phyloP scores from a whole-genome alignment of 257 asterid species.

The Nicotiana noctiflora region DNA sequence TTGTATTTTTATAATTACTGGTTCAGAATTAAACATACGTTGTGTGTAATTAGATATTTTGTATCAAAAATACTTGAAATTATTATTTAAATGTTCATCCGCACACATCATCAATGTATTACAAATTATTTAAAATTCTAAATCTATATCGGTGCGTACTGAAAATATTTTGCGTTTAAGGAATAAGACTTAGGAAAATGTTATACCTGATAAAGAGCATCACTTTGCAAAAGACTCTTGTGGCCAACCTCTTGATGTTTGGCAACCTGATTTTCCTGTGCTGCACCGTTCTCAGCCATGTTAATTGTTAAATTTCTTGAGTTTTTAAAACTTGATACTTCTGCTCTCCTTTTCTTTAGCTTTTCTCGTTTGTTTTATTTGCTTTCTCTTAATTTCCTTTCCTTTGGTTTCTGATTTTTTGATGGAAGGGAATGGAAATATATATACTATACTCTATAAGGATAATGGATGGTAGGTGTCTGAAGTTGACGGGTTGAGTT shows the following conservation, averaged over 20 bases:
- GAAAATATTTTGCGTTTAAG: too few relatives aligned
- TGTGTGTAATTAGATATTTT: background rate
- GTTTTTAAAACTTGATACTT: too few relatives aligned
- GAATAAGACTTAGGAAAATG: background rate
- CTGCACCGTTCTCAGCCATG: conserved; percentile 24
- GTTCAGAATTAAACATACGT: too few relatives aligned
- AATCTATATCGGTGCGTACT: background rate
- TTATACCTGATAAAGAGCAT: conserved; percentile 64
- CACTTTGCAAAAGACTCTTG: conserved; percentile 78
- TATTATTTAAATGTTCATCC: too few relatives aligned
- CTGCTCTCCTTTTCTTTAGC: background rate
- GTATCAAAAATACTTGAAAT: background rate
- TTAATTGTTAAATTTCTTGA: background rate
- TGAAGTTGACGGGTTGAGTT: background rate
- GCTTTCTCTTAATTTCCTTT: background rate
- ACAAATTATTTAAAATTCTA: background rate
- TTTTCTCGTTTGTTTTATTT: too few relatives aligned
- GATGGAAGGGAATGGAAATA: too few relatives aligned
- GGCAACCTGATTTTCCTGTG: conserved; percentile 18
- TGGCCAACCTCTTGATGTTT: conserved; percentile 87
- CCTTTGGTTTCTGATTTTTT: background rate
- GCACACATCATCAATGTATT: background rate
- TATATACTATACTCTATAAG: background rate
- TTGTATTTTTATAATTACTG: too few relatives aligned
- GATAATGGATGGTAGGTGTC: background rate